Conservation (phyloP, 1,284 basidiomycete genomes). For the Ceratobasidium sp. region DNA sequence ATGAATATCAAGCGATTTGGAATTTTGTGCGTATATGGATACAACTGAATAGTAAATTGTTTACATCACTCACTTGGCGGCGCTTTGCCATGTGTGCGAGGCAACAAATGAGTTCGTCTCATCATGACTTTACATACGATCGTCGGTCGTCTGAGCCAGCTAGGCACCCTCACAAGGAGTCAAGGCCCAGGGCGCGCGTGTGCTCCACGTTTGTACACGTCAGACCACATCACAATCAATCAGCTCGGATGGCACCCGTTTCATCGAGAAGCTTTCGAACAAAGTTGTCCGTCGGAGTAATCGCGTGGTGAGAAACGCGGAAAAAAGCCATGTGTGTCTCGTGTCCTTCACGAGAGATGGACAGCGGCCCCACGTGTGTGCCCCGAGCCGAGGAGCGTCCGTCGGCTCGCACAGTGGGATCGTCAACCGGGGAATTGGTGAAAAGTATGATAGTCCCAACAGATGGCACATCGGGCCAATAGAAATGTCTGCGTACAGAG, state of each 20-base stretch:
- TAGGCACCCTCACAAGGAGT: constrained; percentile 16
- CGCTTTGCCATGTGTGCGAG: background rate
- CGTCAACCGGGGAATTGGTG: too few relatives aligned
- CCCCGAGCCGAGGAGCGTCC: constrained; percentile 26
- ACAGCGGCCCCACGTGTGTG: constrained; percentile 33
- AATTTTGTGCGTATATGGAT: constrained; percentile 9
- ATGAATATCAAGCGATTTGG: constrained; percentile 13
- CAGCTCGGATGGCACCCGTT: constrained; percentile 31
- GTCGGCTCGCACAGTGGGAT: constrained; percentile 6
- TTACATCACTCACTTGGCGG: background rate
- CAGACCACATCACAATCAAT: constrained; percentile 36
- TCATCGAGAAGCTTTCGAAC: constrained; percentile 27
- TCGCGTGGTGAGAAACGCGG: constrained; percentile 24
- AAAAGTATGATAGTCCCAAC: constrained; percentile 4
- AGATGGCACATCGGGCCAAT: background rate
- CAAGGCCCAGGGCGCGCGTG: constrained; percentile 17
- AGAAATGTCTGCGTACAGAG: constrained; percentile 27
- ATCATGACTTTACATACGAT: background rate
- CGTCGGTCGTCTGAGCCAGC: background rate
- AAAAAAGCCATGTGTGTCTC: constrained; percentile 35
- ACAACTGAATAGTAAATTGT: constrained; percentile 9
- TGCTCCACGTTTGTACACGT: constrained; percentile 17
- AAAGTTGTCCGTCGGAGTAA: constrained; percentile 14
- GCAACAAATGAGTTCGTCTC: background rate
- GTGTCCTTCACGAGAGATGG: constrained; percentile 33